Evolutionary conservation across 805 yeast species (phyloP), one percentile per base, ranked within the genome.

Genomic region (Lipomyces kockii): DNA sequence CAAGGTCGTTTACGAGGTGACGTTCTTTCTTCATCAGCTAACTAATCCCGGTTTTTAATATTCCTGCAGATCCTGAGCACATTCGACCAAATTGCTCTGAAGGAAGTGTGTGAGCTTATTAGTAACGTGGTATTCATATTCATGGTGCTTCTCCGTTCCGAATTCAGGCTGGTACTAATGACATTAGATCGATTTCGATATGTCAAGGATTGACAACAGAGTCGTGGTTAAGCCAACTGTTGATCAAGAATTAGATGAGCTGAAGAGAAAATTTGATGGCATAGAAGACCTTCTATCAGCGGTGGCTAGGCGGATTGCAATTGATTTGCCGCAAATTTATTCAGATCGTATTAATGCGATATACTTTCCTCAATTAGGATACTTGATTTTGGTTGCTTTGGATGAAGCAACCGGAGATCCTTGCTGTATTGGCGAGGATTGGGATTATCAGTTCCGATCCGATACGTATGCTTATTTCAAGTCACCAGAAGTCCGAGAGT

Each of bases 311-410:
- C 39, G 17, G 3, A 64, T 62, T 17, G 54, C 55, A 6, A 55
- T 55, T 22, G 64, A 62, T 49, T n/a, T 63, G 7, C 60, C 65
- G 1, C 14, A 27, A 39, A 61, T 22, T 25, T 65, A 29, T 62
- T 57, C 9, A n/a, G 65, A 69, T 1, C 72, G 72, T 4, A n/a
- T 71, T 1, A 81, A 80, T 62, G 79, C 79, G 0, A 78, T 80
- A 0, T 83, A 83, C 68, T 79, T 83, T 32, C 85, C 85, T 2
- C 85, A 83, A 56, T 67, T 83, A 27, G 86, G 85, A 0, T 83
- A 78, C 61, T 69, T 83, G 53, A 73, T 81, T 0, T 76, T 80
- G 0, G 60, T 78, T 1, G 76, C 75, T 20, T 29, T 57, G 1
- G 46, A 58, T 4, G 55, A 68, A 11, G 69, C 63, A 20, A 51